Evolutionary conservation across 2,329 filamentous ascomycete species (phyloP).

Genomic region (Sarocladium brachiariae): DNA sequence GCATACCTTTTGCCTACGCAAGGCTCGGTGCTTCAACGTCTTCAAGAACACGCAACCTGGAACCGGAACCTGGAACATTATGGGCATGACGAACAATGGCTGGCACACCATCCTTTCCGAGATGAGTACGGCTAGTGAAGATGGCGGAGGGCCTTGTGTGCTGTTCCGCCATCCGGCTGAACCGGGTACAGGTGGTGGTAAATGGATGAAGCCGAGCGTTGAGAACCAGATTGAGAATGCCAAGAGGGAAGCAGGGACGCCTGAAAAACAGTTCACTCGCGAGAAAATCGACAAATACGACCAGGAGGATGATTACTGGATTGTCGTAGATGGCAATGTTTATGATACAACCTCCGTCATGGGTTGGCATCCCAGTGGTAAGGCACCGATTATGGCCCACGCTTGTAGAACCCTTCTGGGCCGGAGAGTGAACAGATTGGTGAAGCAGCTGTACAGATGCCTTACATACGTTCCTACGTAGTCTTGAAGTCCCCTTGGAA

Average conservation of each 20-base stretch:
- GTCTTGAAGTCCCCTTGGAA: constrained; percentile 5
- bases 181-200: constrained; percentile 33
- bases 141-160: background rate
- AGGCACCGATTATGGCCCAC: constrained; percentile 39
- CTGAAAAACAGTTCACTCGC: constrained; percentile 43
- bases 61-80: background rate
- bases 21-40: background rate
- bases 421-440: too few relatives aligned
- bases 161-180: constrained; percentile 41
- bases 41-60: background rate
- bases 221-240: constrained; percentile 36
- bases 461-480: background rate
- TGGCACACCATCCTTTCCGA: background rate
- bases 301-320: constrained; percentile 41
- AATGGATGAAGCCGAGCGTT: constrained; percentile 44
- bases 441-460: constrained; percentile 22
- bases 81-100: constrained; percentile 1
- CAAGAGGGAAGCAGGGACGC: constrained; percentile 35
- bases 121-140: background rate
- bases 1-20: constrained; percentile 34
- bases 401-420: constrained; percentile 42
- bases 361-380: constrained; percentile 42
- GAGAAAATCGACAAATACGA: constrained; percentile 45
- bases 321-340: constrained; percentile 44
- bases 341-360: constrained; percentile 42